These are phyloP conservation scores for Stenocarpella maydis DNA, from an alignment of 2,329 filamentous ascomycete species.

Conservation along the genomic window DNA sequence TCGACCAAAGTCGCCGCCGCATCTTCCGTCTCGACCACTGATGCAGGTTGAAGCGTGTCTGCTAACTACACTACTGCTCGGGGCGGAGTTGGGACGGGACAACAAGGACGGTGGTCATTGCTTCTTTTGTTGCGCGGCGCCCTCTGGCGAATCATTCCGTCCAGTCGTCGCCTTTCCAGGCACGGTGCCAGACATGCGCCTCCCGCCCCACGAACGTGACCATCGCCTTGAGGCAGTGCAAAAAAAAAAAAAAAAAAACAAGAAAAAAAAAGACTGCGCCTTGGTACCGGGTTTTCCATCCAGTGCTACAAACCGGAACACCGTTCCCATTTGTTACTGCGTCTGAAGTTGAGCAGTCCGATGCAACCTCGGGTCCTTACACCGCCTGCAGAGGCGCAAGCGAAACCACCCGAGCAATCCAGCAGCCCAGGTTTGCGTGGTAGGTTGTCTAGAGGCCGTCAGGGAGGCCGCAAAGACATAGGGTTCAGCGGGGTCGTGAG, in stretches of 20 bases:
- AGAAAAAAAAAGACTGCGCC: background rate
- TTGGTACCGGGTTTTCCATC: background rate
- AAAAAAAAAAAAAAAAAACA: background rate
- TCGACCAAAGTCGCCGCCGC: constrained; percentile 13
- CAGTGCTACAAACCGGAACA: constrained; percentile 3
- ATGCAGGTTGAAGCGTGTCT: background rate
- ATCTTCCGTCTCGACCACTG: constrained; percentile 8
- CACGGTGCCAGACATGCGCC: background rate
- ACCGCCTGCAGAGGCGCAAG: constrained; percentile 17
- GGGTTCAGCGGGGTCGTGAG: constrained; percentile 3
- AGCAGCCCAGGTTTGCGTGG: background rate
- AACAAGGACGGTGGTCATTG: background rate
- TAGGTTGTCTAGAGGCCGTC: too few relatives aligned
- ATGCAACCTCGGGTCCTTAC: constrained; percentile 18
- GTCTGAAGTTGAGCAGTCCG: constrained; percentile 21
- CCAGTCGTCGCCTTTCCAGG: background rate
- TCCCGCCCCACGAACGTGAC: background rate
- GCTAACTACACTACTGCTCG: background rate
- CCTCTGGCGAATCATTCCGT: background rate
- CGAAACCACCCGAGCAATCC: background rate
- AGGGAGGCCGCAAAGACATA: background rate
- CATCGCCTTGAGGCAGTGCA: constrained; percentile 16
- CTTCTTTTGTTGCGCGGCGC: background rate
- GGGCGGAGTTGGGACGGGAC: background rate
- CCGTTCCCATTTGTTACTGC: constrained; percentile 24